Percentiles rank a stretch among this genome's conserved stretches.
These are phyloP conservation scores for Arthrobotrys musiformis DNA, from an alignment of 2,329 filamentous ascomycete species.

Conservation along the genomic window DNA sequence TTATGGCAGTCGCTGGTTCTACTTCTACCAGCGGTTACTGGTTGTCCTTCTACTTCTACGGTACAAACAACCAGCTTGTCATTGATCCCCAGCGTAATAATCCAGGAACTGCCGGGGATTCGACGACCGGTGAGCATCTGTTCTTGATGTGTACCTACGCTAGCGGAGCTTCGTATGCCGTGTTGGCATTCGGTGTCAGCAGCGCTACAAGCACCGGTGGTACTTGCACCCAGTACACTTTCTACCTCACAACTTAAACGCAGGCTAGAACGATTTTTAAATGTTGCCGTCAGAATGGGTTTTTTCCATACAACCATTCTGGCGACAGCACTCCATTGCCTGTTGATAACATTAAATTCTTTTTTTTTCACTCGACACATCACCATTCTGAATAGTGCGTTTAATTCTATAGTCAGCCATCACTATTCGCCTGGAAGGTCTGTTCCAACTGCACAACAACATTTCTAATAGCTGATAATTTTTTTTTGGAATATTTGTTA, in stretches of 20 bases:
- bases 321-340: not conserved
- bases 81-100: constrained; percentile 2
- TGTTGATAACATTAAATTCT: not conserved
- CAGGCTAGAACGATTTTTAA: not conserved
- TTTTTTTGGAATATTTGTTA: too few species aligned
- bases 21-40: not conserved
- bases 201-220: not conserved
- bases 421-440: too few species aligned
- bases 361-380: too few species aligned
- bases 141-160: not conserved
- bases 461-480: too few species aligned
- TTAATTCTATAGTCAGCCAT: too few species aligned
- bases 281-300: not conserved
- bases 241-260: not conserved
- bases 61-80: not conserved
- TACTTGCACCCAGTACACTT: not conserved
- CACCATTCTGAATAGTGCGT: too few species aligned
- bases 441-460: too few species aligned
- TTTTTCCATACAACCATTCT: not conserved
- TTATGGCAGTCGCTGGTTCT: not conserved
- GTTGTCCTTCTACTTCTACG: not conserved
- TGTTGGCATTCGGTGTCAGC: not conserved
- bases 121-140: not conserved
- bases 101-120: not conserved
- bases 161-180: too few species aligned